Evolutionary conservation across 1,284 basidiomycete species (phyloP), one percentile per base, ranked within the genome.

Genomic region (Sporisorium graminicola): DNA sequence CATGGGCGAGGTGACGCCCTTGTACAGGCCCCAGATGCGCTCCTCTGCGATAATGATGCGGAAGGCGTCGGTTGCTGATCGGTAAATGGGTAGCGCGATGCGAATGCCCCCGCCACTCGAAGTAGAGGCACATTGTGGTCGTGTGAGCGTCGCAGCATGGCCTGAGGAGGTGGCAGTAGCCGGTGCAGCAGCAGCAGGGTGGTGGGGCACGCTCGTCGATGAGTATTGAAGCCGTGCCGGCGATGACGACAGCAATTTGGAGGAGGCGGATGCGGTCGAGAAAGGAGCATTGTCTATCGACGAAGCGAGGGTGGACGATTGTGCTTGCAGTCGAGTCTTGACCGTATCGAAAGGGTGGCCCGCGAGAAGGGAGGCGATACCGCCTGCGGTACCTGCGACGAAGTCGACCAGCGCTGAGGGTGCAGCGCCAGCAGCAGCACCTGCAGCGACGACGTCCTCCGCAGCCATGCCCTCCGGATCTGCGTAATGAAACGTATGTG

Each of bases 291-390:
- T 12, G 42, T 43, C 35, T 65, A 49, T 64, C 31, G 73, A 43
- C 2, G 63, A 18, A 31, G 53, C 42, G n/a, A 46, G 13, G 2
- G 52, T 9, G 20, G 54, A 46, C 2, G 54, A 20, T n/a, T 77
- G 77, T 1, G 77, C 61, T 49, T 84, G 82, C 3, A 84, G 64
- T 12, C 82, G 68, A 13, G 81, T 84, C 73, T 84, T 84, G 65
- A 84, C 66, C 3, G 82, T 84, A 49, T 84, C 82, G 44, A 83
- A 83, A 27, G 81, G 81, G 63, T 82, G 81, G 0, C 81, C 81
- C 2, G 78, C 80, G 0, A 81, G 50, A 1, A 82, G 64, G 8
- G 74, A 78, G 31, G 77, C 81, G 33, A 82, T 68, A 33, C 81
- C 79, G 29, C 66, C 82, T 5, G 67, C 77, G 27, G 82, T 84